These are phyloP conservation scores for Hypoxylon rickii DNA, from an alignment of 495 filamentous ascomycete species.

Conservation along the genomic window DNA sequence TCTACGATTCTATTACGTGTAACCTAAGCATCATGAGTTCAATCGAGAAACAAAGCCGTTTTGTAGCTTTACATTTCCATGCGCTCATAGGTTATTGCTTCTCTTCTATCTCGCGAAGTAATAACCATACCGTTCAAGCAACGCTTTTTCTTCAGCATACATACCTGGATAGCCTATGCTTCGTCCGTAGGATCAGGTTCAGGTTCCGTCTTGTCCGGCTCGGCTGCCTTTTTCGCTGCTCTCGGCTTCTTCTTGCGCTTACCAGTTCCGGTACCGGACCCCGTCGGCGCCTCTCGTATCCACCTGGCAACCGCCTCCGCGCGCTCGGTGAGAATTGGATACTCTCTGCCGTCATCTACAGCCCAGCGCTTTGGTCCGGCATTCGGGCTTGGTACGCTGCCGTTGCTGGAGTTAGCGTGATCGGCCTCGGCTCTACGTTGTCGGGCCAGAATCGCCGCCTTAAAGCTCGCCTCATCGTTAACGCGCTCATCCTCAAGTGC, in stretches of 20 bases:
- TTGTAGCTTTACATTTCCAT: no score
- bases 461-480: slow-evolving; percentile 65
- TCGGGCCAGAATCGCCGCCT: slow-evolving; percentile 61
- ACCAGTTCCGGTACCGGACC: slow-evolving; percentile 37
- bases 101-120: neutral
- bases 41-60: no score
- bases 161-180: no score
- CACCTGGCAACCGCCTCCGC: slow-evolving; percentile 69
- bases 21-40: no score
- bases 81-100: no score
- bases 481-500: slow-evolving; percentile 67
- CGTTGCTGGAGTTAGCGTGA: slow-evolving; percentile 22
- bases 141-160: neutral
- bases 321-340: slow-evolving; percentile 69
- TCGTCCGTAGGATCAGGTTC: no score
- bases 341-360: slow-evolving; percentile 67
- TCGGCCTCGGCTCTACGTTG: slow-evolving; percentile 56
- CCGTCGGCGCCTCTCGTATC: slow-evolving; percentile 66
- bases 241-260: slow-evolving; percentile 50
- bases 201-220: slow-evolving; percentile 15
- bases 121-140: neutral
- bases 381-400: slow-evolving; percentile 30
- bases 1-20: no score
- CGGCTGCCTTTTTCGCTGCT: slow-evolving; percentile 29
- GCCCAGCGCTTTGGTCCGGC: slow-evolving; percentile 63